Base-by-base conservation (phyloP, 2,329 filamentous ascomycete genomes). In the Fusarium sp. region DNA sequence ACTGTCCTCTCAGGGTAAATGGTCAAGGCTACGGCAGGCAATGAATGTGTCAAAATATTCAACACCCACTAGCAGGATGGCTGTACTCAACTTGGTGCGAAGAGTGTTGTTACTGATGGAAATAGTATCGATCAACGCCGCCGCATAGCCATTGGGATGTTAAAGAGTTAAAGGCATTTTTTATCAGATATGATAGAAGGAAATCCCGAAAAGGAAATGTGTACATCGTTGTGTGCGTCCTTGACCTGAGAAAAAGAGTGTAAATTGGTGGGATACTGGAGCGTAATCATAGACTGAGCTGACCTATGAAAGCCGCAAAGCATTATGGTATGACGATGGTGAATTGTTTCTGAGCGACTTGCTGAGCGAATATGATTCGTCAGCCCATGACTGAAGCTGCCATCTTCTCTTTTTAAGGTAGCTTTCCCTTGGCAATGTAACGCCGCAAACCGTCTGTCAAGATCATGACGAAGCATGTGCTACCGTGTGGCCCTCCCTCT, bases 401-500 rank as follows among this genome's bases (percentile, higher is more conserved):
- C 46, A 26, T 51, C 26, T 64, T 39, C 42, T 51, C 55, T 23
- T 24, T 50, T 56, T 34, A 32, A n/a, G 43, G 21, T 28, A 28
- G 26, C 24, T 45, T 51, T 17, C 21, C 46, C 62, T 50, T 32
- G 42, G 19, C 39, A 68, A 68, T 68, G 48, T 46, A 49, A 68
- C 65, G 24, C 65, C 56, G 45, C 26, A 26, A 50, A 42, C 45
- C 39, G 34, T 52, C 45, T 64, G 63, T 65, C 43, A 56, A 53
- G 30, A 58, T 62, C 55, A 70, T 72, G 70, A 71, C 66, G 58
- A 61, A 64, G 60, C 50, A 59, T 47, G 42, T 66, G 51, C 56
- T 45, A 62, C 49, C 40, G 52, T n/a, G 17, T 36, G 17, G 34
- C 17, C 7, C 52, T 53, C 42, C 56, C 43, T 62, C 34, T 40